Evolutionary conservation across 1,139 yeast genomes (phyloP).

Genomic region (Protomyces macrosporus): DNA sequence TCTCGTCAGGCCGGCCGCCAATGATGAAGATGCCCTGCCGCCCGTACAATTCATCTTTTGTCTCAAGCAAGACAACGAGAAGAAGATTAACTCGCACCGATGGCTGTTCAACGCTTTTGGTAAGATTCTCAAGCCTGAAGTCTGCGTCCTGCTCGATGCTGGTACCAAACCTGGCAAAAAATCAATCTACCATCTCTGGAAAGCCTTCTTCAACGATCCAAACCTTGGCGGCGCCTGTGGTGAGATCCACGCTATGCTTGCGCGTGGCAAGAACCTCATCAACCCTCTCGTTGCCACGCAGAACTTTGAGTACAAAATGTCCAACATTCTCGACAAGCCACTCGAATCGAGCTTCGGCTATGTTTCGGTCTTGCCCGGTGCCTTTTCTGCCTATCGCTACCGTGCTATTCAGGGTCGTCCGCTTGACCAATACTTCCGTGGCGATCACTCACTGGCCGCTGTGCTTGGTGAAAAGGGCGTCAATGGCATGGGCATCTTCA

Average conservation of each 20-base stretch:
- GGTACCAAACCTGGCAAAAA: conserved; percentile 90
- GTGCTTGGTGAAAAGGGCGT: conserved; percentile 42
- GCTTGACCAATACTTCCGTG: conserved; percentile 80
- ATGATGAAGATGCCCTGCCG: conserved; percentile 54
- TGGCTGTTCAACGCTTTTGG: conserved; percentile 95
- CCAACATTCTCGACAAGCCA: conserved; percentile 84
- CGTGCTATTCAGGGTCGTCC: conserved; percentile 80
- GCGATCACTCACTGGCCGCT: conserved; percentile 57
- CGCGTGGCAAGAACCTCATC: conserved; percentile 56
- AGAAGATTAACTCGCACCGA: conserved; percentile 90
- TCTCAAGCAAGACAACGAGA: conserved; percentile 79
- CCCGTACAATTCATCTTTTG: conserved; percentile 89
- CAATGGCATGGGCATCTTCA: conserved; percentile 69
- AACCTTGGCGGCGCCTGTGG: conserved; percentile 95
- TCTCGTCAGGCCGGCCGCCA: conserved; percentile 49
- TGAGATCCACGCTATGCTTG: conserved; percentile 84
- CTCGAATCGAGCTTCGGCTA: conserved; percentile 85
- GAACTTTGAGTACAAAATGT: conserved; percentile 86
- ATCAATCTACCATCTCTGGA: conserved; percentile 80
- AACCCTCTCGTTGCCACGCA: conserved; percentile 90
- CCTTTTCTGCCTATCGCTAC: conserved; percentile 81
- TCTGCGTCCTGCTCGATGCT: conserved; percentile 77
- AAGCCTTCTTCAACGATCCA: conserved; percentile 76
- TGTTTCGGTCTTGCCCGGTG: conserved; percentile 86
- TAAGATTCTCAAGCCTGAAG: conserved; percentile 78